phyloP scores from a whole-genome alignment of 768 basidiomycete genomes.

The Xanthoconium stramineum region DNA sequence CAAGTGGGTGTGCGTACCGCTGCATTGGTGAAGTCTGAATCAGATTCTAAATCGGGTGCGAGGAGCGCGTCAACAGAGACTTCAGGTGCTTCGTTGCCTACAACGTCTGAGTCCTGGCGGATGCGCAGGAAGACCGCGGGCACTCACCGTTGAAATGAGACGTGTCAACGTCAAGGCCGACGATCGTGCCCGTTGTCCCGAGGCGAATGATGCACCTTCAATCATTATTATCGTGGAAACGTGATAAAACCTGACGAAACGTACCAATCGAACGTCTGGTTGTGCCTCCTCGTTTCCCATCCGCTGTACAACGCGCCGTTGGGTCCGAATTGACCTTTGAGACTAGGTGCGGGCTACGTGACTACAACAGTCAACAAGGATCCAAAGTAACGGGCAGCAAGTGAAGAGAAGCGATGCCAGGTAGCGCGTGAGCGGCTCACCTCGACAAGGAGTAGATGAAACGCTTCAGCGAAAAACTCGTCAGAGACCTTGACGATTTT shows the following conservation, averaged over 20 bases:
- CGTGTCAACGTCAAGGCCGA: conserved; percentile 92
- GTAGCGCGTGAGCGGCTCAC: conserved; percentile 38
- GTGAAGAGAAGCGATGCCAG: not conserved
- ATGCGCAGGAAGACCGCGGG: not conserved
- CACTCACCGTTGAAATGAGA: conserved; percentile 82
- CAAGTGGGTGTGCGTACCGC: conserved; percentile 41
- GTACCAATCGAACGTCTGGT: conserved; percentile 85
- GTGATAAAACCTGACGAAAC: not conserved
- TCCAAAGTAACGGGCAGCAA: not conserved
- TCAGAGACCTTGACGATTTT: conserved; percentile 77
- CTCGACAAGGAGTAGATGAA: conserved; percentile 77
- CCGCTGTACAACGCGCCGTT: conserved; percentile 93
- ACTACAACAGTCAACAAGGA: not conserved
- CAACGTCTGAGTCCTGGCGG: not conserved
- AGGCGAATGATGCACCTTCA: conserved; percentile 86
- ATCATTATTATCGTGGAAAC: not conserved
- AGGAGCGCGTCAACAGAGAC: conserved; percentile 69
- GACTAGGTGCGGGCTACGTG: conserved; percentile 71
- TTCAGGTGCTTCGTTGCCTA: conserved; percentile 84
- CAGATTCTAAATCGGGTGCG: conserved; percentile 40
- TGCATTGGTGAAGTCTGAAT: conserved; percentile 43
- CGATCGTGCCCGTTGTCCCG: conserved; percentile 68
- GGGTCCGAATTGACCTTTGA: conserved; percentile 97
- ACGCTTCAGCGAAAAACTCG: conserved; percentile 92
- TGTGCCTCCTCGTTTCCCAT: conserved; percentile 93